These are phyloP conservation scores for Epichloe amarillans DNA, from an alignment of 2,329 filamentous ascomycete genomes.

Conservation along the genomic window DNA sequence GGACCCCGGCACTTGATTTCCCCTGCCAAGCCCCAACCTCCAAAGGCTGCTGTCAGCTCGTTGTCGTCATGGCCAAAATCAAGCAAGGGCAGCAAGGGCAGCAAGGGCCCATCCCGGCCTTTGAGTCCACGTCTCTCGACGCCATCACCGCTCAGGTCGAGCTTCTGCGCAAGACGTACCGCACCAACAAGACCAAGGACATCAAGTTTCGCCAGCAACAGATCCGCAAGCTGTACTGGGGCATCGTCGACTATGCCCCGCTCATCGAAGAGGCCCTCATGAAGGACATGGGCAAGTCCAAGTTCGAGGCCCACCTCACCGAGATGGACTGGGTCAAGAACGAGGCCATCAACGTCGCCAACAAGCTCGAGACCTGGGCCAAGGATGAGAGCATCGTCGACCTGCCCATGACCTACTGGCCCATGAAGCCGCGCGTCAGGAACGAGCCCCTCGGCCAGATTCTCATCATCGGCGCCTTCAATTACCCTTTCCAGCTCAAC, in stretches of 20 bases:
- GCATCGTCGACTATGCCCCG: constrained; percentile 61
- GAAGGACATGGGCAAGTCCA: constrained; percentile 65
- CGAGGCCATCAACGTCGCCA: constrained; percentile 66
- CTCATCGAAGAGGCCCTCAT: constrained; percentile 62
- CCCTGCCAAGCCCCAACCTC: too few relatives aligned
- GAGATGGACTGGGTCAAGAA: constrained; percentile 71
- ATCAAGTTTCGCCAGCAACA: constrained; percentile 72
- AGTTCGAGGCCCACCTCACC: constrained; percentile 57
- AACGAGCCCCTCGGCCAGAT: constrained; percentile 80
- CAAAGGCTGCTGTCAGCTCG: too few relatives aligned
- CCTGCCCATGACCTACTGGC: constrained; percentile 52
- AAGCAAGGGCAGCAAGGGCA: constrained; percentile 19
- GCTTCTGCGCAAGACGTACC: constrained; percentile 55
- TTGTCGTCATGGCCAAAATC: constrained; percentile 23
- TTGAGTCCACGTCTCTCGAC: constrained; percentile 51
- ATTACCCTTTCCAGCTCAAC: constrained; percentile 78
- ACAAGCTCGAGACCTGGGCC: constrained; percentile 68
- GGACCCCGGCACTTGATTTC: too few relatives aligned
- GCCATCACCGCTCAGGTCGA: constrained; percentile 49
- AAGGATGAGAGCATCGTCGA: constrained; percentile 67
- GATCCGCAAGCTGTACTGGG: constrained; percentile 93
- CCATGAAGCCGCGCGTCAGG: constrained; percentile 61
- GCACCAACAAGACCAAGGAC: constrained; percentile 67
- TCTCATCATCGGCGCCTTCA: constrained; percentile 84
- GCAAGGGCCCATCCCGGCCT: constrained; percentile 26